A percentile compares a stretch with the other conserved stretches of the same genome.
These are phyloP conservation scores for Aristolochia californica DNA, from an alignment of 164 flowering plant species.

Conservation along the genomic window DNA sequence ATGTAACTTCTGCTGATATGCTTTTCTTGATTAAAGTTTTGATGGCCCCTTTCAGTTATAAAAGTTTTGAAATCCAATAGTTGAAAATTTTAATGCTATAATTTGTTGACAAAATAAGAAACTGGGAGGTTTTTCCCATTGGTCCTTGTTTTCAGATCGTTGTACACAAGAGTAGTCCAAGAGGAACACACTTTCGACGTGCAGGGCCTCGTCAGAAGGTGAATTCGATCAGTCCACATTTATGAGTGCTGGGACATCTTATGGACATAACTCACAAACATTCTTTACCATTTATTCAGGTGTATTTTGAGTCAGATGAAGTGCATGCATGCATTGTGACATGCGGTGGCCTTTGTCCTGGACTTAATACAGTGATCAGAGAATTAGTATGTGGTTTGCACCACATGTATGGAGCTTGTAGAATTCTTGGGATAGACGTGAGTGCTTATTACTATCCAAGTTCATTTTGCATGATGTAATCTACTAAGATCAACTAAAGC, in stretches of 20 bases:
- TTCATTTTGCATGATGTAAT: too few relatives aligned
- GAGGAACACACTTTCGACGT: constrained; percentile 77
- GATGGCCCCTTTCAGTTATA: too few relatives aligned
- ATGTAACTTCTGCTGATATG: not conserved
- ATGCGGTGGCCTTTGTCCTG: constrained; percentile 98
- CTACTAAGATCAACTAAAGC: too few relatives aligned
- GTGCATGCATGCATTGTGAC: constrained; percentile 95
- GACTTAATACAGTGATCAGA: constrained; percentile 90
- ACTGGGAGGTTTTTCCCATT: not conserved
- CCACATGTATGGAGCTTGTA: constrained; percentile 81
- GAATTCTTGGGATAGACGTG: constrained; percentile 74
- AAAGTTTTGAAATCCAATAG: too few relatives aligned
- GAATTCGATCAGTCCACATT: not conserved
- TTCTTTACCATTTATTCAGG: constrained; percentile 29
- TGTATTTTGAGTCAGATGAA: constrained; percentile 78
- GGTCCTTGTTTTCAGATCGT: constrained; percentile 33
- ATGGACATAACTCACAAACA: not conserved
- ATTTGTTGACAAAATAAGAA: too few relatives aligned
- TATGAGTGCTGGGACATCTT: not conserved
- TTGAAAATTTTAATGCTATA: too few relatives aligned
- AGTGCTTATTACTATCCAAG: constrained; percentile 5
- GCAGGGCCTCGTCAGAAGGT: constrained; percentile 85
- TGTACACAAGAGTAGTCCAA: constrained; percentile 54
- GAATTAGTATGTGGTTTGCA: constrained; percentile 78
- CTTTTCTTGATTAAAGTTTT: not conserved